These are phyloP conservation scores for Opeltia flavorubescens DNA, from an alignment of 495 filamentous ascomycete species.

Conservation along the genomic window DNA sequence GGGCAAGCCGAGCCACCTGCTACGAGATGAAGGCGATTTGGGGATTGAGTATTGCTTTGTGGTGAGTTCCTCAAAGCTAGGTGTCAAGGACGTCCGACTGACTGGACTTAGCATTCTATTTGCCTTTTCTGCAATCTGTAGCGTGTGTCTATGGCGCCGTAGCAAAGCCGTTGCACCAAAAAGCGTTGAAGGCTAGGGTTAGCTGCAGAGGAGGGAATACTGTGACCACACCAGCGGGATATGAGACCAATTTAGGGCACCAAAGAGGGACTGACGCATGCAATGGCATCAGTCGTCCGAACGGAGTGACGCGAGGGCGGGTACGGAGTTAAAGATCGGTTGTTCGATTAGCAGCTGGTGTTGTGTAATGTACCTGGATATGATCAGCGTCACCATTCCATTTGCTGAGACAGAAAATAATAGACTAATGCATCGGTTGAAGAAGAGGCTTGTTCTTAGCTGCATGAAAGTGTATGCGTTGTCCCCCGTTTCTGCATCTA, in stretches of 20 bases:
- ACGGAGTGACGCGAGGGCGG: no score
- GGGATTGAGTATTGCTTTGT: slow-evolving; percentile 75
- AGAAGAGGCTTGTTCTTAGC: neutral
- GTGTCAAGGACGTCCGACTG: neutral
- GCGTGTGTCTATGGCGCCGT: slow-evolving; percentile 43
- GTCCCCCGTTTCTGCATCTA: neutral
- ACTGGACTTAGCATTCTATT: slow-evolving; percentile 45
- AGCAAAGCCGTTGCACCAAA: slow-evolving; percentile 28
- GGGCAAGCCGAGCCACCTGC: slow-evolving; percentile 56
- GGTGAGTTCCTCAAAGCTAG: slow-evolving; percentile 29
- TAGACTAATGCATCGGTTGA: neutral
- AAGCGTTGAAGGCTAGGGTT: slow-evolving; percentile 20
- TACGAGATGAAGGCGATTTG: slow-evolving; percentile 78
- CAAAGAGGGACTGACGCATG: no score
- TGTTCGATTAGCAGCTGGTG: neutral
- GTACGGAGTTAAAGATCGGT: no score
- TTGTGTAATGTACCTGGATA: neutral
- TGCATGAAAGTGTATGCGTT: neutral
- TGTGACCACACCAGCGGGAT: no score
- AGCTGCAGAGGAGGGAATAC: slow-evolving; percentile 7
- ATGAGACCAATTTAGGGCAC: no score
- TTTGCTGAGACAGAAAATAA: neutral
- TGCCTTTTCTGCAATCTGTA: slow-evolving; percentile 45
- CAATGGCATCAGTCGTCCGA: no score
- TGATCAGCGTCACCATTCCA: neutral